Evolutionary conservation across 257 asterid species (phyloP).

Genomic region (Parsonsia alboflavescens): DNA sequence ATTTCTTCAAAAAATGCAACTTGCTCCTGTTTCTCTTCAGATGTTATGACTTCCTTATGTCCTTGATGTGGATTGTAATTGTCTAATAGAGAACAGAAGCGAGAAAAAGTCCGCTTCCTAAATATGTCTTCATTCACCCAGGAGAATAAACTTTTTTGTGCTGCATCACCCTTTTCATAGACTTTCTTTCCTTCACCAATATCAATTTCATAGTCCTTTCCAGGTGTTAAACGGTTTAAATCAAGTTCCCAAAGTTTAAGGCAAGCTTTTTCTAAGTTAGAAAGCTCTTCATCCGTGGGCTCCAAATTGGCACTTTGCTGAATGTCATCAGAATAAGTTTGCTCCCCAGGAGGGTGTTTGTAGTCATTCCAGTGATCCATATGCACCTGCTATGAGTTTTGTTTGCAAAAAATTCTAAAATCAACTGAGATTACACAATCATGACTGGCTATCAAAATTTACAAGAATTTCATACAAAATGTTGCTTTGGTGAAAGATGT

Average conservation of each 20-base stretch:
- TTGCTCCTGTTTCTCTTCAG: conserved; percentile 77
- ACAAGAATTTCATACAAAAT: not conserved
- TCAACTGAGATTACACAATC: not conserved
- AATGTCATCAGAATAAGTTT: conserved; percentile 57
- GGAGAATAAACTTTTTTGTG: conserved; percentile 69
- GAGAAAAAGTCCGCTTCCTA: conserved; percentile 61
- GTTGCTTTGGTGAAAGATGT: not conserved
- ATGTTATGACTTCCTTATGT: conserved; percentile 69
- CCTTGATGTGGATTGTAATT: conserved; percentile 91
- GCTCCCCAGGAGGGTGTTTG: conserved; percentile 64
- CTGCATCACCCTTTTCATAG: conserved; percentile 66
- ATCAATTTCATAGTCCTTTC: conserved; percentile 76
- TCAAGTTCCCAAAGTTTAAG: conserved; percentile 87
- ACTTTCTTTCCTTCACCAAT: conserved; percentile 89
- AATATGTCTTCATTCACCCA: conserved; percentile 69
- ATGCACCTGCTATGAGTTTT: conserved; percentile 41
- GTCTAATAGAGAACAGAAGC: conserved; percentile 89
- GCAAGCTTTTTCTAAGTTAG: conserved; percentile 60
- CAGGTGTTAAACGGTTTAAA: conserved; percentile 65
- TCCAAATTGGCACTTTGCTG: conserved; percentile 31
- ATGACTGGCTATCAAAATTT: not conserved
- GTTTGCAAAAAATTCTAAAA: not conserved
- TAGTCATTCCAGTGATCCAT: conserved; percentile 57
- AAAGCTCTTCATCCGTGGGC: conserved; percentile 68
- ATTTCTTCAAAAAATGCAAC: conserved; percentile 86